Conservation (phyloP, 192 early-diverging fungal genomes). For the Coemansia sp. region DNA sequence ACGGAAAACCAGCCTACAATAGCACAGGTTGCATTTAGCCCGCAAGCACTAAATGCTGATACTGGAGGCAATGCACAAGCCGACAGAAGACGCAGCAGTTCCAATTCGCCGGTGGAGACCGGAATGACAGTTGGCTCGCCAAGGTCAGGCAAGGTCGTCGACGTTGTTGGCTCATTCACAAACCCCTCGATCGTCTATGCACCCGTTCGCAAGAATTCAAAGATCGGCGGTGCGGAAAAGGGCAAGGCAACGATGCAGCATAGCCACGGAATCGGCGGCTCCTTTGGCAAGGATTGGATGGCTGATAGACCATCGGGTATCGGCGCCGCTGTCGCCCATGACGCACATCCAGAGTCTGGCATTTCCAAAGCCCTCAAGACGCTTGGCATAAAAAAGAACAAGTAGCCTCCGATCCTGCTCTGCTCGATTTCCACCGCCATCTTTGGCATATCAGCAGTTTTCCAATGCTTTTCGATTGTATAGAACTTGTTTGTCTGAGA, state of each 20-base stretch:
- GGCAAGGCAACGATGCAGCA: conserved; percentile 30
- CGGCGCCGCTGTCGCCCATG: conserved; percentile 24
- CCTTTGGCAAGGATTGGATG: conserved; percentile 43
- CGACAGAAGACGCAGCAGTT: background rate
- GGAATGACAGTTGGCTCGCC: conserved; percentile 31
- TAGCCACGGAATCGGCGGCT: conserved; percentile 32
- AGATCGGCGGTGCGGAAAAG: conserved; percentile 26
- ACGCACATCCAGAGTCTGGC: conserved; percentile 29
- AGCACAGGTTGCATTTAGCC: background rate
- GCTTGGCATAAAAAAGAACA: conserved; percentile 18
- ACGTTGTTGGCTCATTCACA: conserved; percentile 34
- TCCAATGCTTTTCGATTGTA: no score
- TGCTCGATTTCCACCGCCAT: background rate
- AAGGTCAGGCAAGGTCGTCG: conserved; percentile 18
- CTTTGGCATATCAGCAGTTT: background rate
- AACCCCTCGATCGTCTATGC: conserved; percentile 32
- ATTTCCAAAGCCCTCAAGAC: conserved; percentile 25
- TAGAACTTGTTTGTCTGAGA: no score
- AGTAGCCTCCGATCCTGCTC: background rate
- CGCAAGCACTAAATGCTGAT: background rate
- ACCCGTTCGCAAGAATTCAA: conserved; percentile 11
- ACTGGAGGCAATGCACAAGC: background rate
- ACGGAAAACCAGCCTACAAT: background rate
- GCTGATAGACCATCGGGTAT: conserved; percentile 44
- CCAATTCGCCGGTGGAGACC: background rate